These are phyloP conservation scores for Suillus alpinus DNA, from an alignment of 768 basidiomycete genomes.

Conservation along the genomic window DNA sequence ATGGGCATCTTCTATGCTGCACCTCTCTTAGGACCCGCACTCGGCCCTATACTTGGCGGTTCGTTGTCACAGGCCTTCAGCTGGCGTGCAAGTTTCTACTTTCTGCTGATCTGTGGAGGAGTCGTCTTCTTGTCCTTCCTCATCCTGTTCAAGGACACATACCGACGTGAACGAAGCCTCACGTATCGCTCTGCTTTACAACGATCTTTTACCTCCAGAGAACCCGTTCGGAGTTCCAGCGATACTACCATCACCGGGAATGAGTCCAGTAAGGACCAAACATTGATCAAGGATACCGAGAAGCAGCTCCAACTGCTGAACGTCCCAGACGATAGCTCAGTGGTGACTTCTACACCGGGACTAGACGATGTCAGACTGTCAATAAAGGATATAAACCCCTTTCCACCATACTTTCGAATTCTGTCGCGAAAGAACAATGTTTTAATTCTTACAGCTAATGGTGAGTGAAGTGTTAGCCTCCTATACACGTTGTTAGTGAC, in stretches of 20 bases:
- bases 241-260: slow-evolving; percentile 13
- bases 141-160: slow-evolving; percentile 77
- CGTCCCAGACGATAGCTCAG: slow-evolving; percentile 16
- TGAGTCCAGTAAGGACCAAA: slow-evolving; percentile 12
- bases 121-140: slow-evolving; percentile 54
- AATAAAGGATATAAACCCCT: slow-evolving; percentile 71
- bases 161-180: slow-evolving; percentile 76
- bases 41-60: slow-evolving; percentile 74
- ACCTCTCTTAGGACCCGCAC: slow-evolving; percentile 70
- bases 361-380: slow-evolving; percentile 48
- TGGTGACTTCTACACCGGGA: slow-evolving; percentile 13
- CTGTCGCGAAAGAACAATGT: slow-evolving; percentile 66
- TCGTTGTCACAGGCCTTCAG: slow-evolving; percentile 59
- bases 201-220: slow-evolving; percentile 32
- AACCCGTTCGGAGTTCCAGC: slow-evolving; percentile 19
- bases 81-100: slow-evolving; percentile 87
- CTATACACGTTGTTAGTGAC: slow-evolving; percentile 8
- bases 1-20: slow-evolving; percentile 82
- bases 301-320: slow-evolving; percentile 22
- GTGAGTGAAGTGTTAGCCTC: slow-evolving; percentile 8
- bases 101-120: slow-evolving; percentile 64
- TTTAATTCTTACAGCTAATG: slow-evolving; percentile 44
- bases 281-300: slow-evolving; percentile 11
- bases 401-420: slow-evolving; percentile 58
- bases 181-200: slow-evolving; percentile 70